Conservation (phyloP, 208 protist genomes). For the Lotmaria passim region DNA sequence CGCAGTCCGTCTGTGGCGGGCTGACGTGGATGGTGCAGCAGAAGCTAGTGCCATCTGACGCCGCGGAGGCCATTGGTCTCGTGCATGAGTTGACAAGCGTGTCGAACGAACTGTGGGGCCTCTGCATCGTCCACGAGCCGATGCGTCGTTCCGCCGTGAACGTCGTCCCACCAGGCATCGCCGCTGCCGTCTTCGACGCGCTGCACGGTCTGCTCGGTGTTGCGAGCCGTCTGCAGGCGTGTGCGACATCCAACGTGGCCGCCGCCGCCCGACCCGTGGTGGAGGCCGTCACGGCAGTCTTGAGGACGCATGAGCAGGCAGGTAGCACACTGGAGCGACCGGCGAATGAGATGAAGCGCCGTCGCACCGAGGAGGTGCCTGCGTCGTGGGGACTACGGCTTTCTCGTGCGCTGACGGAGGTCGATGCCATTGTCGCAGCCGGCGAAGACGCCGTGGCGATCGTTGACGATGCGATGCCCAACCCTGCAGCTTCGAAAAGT, state of each 20-base stretch:
- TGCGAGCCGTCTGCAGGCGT: conserved; percentile 21
- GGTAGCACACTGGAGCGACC: neutral
- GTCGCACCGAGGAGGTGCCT: conserved; percentile 37
- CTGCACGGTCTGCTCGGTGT: conserved; percentile 23
- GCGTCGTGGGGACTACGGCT: conserved; percentile 29
- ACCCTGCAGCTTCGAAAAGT: neutral
- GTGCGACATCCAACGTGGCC: conserved; percentile 10
- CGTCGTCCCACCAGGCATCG: conserved; percentile 20
- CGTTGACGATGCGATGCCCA: conserved; percentile 25
- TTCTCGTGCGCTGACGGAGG: conserved; percentile 21
- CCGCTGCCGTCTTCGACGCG: conserved; percentile 2
- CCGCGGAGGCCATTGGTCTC: conserved; percentile 24
- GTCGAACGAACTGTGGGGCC: conserved; percentile 64
- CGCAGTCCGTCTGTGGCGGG: conserved; percentile 55
- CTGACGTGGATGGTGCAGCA: conserved; percentile 69
- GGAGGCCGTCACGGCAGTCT: conserved; percentile 14
- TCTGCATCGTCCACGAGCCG: conserved; percentile 46
- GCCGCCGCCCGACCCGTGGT: conserved; percentile 25
- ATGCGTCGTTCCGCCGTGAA: conserved; percentile 26
- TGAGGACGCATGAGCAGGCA: conserved; percentile 9
- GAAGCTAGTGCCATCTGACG: conserved; percentile 33
- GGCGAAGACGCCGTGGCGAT: conserved; percentile 14
- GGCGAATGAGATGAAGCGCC: conserved; percentile 32
- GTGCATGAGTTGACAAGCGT: conserved; percentile 47
- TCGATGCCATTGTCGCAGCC: conserved; percentile 21